Conservation (phyloP, 495 filamentous ascomycete species). For the Xylaria acuta region DNA sequence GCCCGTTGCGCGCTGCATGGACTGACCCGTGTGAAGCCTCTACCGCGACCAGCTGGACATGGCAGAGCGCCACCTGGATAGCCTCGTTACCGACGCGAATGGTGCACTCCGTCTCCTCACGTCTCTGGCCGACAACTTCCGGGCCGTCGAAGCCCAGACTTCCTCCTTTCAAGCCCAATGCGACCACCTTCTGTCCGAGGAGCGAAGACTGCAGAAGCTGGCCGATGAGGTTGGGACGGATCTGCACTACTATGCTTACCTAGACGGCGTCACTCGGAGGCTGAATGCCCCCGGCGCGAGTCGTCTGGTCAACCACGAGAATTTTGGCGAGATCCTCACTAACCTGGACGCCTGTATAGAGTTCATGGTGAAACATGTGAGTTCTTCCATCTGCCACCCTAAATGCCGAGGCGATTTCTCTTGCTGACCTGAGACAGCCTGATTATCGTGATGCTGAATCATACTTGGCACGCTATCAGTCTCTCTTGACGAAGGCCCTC, state of each 20-base stretch:
- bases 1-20: not conserved
- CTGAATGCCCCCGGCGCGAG: conserved; percentile 91
- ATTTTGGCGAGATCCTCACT: conserved; percentile 82
- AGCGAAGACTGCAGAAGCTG: conserved; percentile 74
- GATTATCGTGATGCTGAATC: conserved; percentile 84
- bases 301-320: conserved; percentile 77
- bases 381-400: conserved; percentile 35
- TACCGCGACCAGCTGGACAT: conserved; percentile 81
- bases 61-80: conserved; percentile 78
- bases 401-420: not conserved
- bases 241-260: conserved; percentile 86
- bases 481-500: conserved; percentile 68
- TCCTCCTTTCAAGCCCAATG: conserved; percentile 90
- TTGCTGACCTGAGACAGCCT: conserved; percentile 58
- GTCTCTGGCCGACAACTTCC: conserved; percentile 80
- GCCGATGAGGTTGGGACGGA: conserved; percentile 84
- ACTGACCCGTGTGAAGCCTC: conserved; percentile 53
- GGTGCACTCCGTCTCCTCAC: conserved; percentile 75
- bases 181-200: conserved; percentile 79
- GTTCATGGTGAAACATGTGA: conserved; percentile 84
- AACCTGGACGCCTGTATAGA: conserved; percentile 87
- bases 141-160: conserved; percentile 85
- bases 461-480: conserved; percentile 89
- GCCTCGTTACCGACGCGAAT: conserved; percentile 77
- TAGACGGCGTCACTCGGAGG: conserved; percentile 86